Percentiles rank a stretch among this genome's conserved stretches.
Conservation (phyloP, 306 rosid genomes). For the Dryas octopetala region DNA sequence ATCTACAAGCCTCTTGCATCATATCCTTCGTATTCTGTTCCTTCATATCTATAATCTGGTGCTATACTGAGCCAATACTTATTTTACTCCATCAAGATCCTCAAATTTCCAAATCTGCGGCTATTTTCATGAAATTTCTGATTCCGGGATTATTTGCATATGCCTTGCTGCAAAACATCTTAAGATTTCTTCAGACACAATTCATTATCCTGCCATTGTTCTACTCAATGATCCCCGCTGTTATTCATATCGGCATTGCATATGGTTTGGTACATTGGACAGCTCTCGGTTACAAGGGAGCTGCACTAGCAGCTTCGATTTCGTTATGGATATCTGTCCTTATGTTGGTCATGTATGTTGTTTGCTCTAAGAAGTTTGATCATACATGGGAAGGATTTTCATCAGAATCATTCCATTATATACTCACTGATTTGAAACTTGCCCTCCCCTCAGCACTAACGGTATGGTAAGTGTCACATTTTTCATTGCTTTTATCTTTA, state of each 20-base stretch:
- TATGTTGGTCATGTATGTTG: constrained; percentile 38
- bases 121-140: constrained; percentile 51
- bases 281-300: constrained; percentile 49
- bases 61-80: constrained; percentile 48
- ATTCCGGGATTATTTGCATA: constrained; percentile 67
- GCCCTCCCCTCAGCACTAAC: no score
- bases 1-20: constrained; percentile 69
- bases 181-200: constrained; percentile 70
- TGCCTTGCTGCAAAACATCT: constrained; percentile 57
- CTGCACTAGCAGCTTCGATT: constrained; percentile 56
- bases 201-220: no score
- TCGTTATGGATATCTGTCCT: constrained; percentile 57
- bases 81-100: constrained; percentile 27
- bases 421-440: no score
- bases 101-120: constrained; percentile 49
- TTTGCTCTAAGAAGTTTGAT: constrained; percentile 40
- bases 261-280: constrained; percentile 15
- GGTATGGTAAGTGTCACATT: no score
- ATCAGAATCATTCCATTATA: no score
- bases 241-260: no score
- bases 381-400: constrained; percentile 52
- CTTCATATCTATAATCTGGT: constrained; percentile 51
- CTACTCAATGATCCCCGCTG: no score
- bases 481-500: no score
- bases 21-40: constrained; percentile 48